Evolutionary conservation across 805 yeast genomes (phyloP), one percentile per base, ranked within the genome.

Genomic region (Candida ipomoeae): DNA sequence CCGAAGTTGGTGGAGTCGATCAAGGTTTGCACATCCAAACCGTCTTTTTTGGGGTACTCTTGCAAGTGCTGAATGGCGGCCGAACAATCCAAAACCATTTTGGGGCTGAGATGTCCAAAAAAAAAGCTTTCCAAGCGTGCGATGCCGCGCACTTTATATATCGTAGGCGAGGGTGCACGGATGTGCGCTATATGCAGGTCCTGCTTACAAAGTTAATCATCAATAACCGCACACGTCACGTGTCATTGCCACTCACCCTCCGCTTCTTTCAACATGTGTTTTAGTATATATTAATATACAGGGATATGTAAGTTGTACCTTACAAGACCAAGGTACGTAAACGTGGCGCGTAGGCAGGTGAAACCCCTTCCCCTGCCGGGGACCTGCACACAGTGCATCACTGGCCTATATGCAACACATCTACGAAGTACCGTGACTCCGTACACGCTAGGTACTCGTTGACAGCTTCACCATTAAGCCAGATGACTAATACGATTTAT

Each of bases 1-100:
- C 99, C 99, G 74, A 94, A 86, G 62, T 75, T 70, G 60, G 82
- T 75, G 46, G 97, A 89, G 76, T 94, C 96, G 87, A 94, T 88
- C 71, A 94, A 82, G 59, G 87, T 80, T 52, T 81, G 77, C 63
- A 87, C 86, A 56, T 87, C 84, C 59, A 94, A 80, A 57, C 99
- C 99, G 69, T 94, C 99, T 67, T 80, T 83, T 62, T 75, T 70
- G 51, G 79, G 56, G 78, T 89, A 92, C 54, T 79, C 69, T 54
- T 80, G 70, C 59, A 94, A 79, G 66, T 76, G 77, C 50, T 83
- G 82, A 55, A 85, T 63, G 58, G 97, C 98, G 57, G 79, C 77
- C 38, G 85, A 56, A 59, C 73, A 52, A 53, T 71, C 71, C 53
- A 71, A 69, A 54, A 64, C 69, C 71, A 68, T 68, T 58, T 52